phyloP scores from a whole-genome alignment of 805 yeast species.

The Candida vartiovaarae region DNA sequence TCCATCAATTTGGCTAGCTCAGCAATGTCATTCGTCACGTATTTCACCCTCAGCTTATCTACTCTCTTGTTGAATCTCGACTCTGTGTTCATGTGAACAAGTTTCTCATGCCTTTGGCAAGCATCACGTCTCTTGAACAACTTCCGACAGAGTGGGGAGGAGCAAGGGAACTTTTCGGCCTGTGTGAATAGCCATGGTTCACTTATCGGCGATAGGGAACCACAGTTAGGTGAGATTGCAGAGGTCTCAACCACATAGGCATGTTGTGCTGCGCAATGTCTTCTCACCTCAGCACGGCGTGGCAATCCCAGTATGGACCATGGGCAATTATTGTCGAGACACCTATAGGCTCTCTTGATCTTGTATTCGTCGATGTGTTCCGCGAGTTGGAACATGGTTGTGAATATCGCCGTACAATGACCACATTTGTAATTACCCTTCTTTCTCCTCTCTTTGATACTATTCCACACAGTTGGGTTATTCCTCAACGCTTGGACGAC shows the following conservation, averaged over 20 bases:
- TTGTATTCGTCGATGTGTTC: slow-evolving; percentile 37
- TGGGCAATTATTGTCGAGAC: slow-evolving; percentile 39
- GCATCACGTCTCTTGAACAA: slow-evolving; percentile 48
- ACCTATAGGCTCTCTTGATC: slow-evolving; percentile 34
- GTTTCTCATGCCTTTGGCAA: slow-evolving; percentile 41
- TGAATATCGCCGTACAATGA: slow-evolving; percentile 37
- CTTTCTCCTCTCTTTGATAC: slow-evolving; percentile 28
- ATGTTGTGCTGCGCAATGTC: slow-evolving; percentile 46
- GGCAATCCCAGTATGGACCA: slow-evolving; percentile 45
- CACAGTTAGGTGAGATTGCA: not conserved
- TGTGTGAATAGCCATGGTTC: not conserved
- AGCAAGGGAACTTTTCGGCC: slow-evolving; percentile 20
- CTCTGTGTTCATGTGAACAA: slow-evolving; percentile 38
- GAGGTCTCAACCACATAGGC: slow-evolving; percentile 3
- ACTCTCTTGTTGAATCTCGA: slow-evolving; percentile 35
- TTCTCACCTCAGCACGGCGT: slow-evolving; percentile 39
- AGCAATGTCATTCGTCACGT: slow-evolving; percentile 3
- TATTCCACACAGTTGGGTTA: slow-evolving; percentile 23
- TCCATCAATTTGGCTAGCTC: slow-evolving; percentile 2
- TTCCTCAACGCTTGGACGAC: slow-evolving; percentile 22
- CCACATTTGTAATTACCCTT: slow-evolving; percentile 40
- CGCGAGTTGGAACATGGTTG: slow-evolving; percentile 32
- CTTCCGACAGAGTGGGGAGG: slow-evolving; percentile 35
- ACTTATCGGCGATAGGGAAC: not conserved
- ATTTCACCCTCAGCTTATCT: slow-evolving; percentile 4